phyloP scores from a whole-genome alignment of 768 basidiomycete species.

The Mycena amicta region DNA sequence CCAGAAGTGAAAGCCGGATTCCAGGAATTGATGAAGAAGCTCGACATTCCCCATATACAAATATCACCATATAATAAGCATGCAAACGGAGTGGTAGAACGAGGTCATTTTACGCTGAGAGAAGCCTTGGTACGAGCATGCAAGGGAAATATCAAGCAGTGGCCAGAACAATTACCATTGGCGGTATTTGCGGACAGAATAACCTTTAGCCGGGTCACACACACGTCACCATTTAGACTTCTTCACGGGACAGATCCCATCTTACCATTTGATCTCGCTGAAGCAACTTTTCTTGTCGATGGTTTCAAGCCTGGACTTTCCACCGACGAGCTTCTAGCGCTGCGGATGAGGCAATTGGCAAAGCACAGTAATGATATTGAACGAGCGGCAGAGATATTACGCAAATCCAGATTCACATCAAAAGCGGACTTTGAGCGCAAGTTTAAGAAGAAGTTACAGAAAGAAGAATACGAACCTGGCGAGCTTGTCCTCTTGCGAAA shows the following conservation, averaged over 20 bases:
- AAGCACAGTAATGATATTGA: slow-evolving; percentile 21
- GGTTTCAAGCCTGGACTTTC: slow-evolving; percentile 15
- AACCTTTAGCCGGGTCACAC: slow-evolving; percentile 18
- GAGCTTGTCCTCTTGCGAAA: slow-evolving; percentile 29
- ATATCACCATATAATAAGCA: slow-evolving; percentile 12
- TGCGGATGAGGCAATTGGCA: slow-evolving; percentile 26
- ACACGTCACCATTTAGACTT: slow-evolving; percentile 26
- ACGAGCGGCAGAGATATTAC: slow-evolving; percentile 15
- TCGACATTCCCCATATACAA: slow-evolving; percentile 6
- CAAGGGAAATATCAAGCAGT: background rate
- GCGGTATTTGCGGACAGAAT: slow-evolving; percentile 22
- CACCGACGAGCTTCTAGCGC: slow-evolving; percentile 21
- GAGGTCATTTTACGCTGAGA: background rate
- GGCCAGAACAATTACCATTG: background rate
- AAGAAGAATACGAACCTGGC: slow-evolving; percentile 18
- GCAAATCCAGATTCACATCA: slow-evolving; percentile 21
- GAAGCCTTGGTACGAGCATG: background rate
- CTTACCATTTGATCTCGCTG: slow-evolving; percentile 34
- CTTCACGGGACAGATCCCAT: slow-evolving; percentile 30
- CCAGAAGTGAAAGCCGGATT: slow-evolving; percentile 16
- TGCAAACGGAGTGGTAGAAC: background rate
- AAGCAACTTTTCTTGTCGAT: slow-evolving; percentile 33
- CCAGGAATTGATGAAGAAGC: background rate
- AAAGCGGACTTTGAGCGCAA: slow-evolving; percentile 28
- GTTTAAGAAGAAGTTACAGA: slow-evolving; percentile 16